These are phyloP conservation scores for Allium sativum DNA, from an alignment of 106 monocot species.

Conservation along the genomic window DNA sequence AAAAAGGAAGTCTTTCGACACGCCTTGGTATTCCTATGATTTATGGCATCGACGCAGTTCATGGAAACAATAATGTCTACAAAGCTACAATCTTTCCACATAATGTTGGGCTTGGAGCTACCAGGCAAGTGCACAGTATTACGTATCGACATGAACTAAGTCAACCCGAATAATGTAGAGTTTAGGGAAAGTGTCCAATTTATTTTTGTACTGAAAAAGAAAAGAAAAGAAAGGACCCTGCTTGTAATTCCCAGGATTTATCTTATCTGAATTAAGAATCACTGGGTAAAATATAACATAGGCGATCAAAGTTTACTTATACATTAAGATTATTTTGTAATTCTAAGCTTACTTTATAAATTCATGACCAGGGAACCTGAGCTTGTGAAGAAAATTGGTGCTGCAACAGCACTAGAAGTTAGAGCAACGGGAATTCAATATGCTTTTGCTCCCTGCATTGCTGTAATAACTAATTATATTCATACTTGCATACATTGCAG, in stretches of 20 bases:
- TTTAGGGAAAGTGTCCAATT: background rate
- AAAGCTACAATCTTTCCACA: slow-evolving; percentile 78
- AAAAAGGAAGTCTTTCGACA: slow-evolving; percentile 52
- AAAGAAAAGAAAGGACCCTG: too few species aligned
- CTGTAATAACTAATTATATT: slow-evolving; percentile 18
- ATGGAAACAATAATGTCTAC: slow-evolving; percentile 76
- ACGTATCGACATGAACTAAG: background rate
- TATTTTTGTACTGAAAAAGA: background rate
- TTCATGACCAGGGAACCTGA: slow-evolving; percentile 38
- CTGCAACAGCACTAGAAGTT: slow-evolving; percentile 77
- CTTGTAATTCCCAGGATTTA: too few species aligned
- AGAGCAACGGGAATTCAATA: slow-evolving; percentile 63
- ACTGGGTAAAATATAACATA: background rate
- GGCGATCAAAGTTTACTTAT: background rate
- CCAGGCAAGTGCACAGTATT: slow-evolving; percentile 32
- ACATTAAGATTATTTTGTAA: slow-evolving; percentile 15
- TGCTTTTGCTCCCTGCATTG: slow-evolving; percentile 61
- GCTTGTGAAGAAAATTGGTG: slow-evolving; percentile 64
- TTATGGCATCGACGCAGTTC: slow-evolving; percentile 80
- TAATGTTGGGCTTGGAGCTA: slow-evolving; percentile 71
- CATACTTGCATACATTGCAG: background rate
- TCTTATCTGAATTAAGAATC: background rate
- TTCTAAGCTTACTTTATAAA: background rate
- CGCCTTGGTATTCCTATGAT: slow-evolving; percentile 75
- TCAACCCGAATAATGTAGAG: background rate